A percentile compares a stretch with the other conserved stretches of the same genome.
Conservation (phyloP, 1,284 basidiomycete species). For the Ganoderma sinense region DNA sequence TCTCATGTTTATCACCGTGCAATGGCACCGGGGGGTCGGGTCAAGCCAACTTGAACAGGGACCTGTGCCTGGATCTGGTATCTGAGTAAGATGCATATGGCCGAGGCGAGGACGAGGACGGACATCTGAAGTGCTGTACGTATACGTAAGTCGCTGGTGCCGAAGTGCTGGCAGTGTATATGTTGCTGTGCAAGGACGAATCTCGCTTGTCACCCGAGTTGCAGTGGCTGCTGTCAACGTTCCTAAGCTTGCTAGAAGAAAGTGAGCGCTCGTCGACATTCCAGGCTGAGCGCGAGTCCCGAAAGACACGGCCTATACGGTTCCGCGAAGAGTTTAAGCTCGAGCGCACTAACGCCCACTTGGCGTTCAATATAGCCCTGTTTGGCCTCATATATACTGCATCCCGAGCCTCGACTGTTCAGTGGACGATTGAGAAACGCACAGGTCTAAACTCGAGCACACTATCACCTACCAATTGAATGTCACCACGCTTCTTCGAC, state of each 20-base stretch:
- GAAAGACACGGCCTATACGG: not conserved
- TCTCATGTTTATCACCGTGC: slow-evolving; percentile 3
- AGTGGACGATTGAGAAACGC: no score
- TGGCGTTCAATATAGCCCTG: not conserved
- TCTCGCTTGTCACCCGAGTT: not conserved
- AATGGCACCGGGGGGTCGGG: not conserved
- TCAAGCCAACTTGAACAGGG: not conserved
- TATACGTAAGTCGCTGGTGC: not conserved
- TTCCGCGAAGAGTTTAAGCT: not conserved
- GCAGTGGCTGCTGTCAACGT: no score
- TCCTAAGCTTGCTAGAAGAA: not conserved
- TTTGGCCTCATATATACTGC: not conserved
- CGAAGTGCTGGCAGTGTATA: not conserved
- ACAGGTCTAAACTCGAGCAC: no score
- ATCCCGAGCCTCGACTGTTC: not conserved
- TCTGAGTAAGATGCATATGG: not conserved
- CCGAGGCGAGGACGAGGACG: not conserved
- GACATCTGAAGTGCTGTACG: not conserved
- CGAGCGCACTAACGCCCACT: not conserved
- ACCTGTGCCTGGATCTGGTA: slow-evolving; percentile 2
- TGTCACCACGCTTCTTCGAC: no score
- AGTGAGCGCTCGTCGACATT: not conserved
- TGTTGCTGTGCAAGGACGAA: not conserved
- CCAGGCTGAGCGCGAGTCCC: not conserved
- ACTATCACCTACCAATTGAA: no score